These are phyloP conservation scores for Penicillium ucsense DNA, from an alignment of 495 filamentous ascomycete species.

Conservation along the genomic window DNA sequence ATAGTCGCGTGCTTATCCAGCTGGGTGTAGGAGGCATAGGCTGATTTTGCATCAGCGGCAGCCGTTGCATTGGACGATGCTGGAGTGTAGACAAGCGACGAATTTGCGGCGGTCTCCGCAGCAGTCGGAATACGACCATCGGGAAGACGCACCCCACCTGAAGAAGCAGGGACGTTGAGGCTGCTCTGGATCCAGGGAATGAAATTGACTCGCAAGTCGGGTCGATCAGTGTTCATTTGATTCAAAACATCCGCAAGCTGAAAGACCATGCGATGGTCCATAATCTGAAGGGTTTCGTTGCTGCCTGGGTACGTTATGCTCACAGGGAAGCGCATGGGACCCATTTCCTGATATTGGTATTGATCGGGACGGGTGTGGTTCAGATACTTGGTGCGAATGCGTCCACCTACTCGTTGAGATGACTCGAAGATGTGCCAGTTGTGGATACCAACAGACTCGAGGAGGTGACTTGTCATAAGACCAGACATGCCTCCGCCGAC, in stretches of 20 bases:
- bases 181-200: constrained; percentile 52
- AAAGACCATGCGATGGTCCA: constrained; percentile 54
- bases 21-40: constrained; percentile 15
- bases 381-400: constrained; percentile 55
- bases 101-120: constrained; percentile 24
- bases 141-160: constrained; percentile 42
- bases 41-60: constrained; percentile 25
- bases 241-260: constrained; percentile 53
- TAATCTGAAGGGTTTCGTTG: constrained; percentile 46
- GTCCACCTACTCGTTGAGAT: constrained; percentile 41
- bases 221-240: constrained; percentile 39
- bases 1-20: constrained; percentile 23
- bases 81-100: constrained; percentile 19
- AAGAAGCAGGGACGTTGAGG: constrained; percentile 41
- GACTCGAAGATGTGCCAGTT: constrained; percentile 48
- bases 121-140: constrained; percentile 35
- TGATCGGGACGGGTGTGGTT: constrained; percentile 44
- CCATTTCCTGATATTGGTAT: constrained; percentile 70
- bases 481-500: constrained; percentile 62
- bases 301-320: constrained; percentile 37
- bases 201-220: constrained; percentile 51
- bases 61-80: constrained; percentile 24
- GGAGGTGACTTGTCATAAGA: constrained; percentile 45
- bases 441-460: constrained; percentile 44
- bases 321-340: constrained; percentile 56